These are phyloP conservation scores for Oehlia diaphana DNA, from an alignment of 192 early-diverging fungal genomes.

Conservation along the genomic window DNA sequence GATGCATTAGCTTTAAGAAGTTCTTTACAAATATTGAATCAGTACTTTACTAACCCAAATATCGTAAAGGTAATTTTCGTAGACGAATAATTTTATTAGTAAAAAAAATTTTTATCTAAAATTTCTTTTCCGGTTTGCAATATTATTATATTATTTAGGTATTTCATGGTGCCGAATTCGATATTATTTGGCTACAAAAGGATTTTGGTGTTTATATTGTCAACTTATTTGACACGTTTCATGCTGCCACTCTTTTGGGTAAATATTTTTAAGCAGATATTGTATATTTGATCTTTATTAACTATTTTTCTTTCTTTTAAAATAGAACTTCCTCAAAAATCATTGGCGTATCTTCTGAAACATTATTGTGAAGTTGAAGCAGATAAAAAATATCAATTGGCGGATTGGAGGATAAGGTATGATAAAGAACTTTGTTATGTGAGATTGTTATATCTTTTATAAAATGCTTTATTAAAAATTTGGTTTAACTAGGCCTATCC, in stretches of 20 bases:
- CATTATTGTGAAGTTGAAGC: slow-evolving; percentile 76
- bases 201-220: slow-evolving; percentile 98
- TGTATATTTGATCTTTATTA: background rate
- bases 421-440: background rate
- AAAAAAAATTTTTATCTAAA: background rate
- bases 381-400: slow-evolving; percentile 93
- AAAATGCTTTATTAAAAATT: background rate
- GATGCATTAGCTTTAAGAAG: slow-evolving; percentile 84
- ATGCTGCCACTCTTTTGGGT: slow-evolving; percentile 83
- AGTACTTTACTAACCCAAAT: slow-evolving; percentile 81
- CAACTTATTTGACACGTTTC: slow-evolving; percentile 95
- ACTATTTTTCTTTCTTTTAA: background rate
- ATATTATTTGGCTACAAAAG: slow-evolving; percentile 95
- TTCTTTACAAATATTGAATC: slow-evolving; percentile 76
- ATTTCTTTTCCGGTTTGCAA: background rate
- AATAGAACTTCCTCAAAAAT: slow-evolving; percentile 70
- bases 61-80: slow-evolving; percentile 69
- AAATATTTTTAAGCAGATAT: background rate
- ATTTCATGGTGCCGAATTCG: slow-evolving; percentile 95
- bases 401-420: slow-evolving; percentile 95
- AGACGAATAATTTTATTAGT: background rate
- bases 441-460: slow-evolving; percentile 17
- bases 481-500: slow-evolving; percentile 68
- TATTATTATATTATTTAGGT: slow-evolving; percentile 39
- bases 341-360: slow-evolving; percentile 80